Conservation (phyloP, 2,329 filamentous ascomycete genomes). For the Ceratocystis cubensis region DNA sequence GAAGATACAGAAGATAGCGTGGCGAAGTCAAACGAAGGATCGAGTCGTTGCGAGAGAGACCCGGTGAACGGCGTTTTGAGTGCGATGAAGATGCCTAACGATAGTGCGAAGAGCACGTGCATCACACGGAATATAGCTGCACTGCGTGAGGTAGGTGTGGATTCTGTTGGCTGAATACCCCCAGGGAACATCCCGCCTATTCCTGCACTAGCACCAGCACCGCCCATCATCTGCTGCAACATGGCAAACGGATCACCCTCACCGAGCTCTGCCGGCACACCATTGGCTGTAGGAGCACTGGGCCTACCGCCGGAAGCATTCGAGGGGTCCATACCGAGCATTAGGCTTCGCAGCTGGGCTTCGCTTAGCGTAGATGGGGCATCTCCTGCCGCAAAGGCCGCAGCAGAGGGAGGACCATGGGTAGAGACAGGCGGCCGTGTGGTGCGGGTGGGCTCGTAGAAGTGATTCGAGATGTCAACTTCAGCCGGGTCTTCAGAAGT, state of each 20-base stretch:
- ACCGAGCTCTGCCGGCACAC: conserved; percentile 21
- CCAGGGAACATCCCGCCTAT: conserved; percentile 33
- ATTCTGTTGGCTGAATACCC: conserved; percentile 30
- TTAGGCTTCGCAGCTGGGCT: conserved; percentile 51
- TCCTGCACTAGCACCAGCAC: conserved; percentile 27
- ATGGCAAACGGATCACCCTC: conserved; percentile 36
- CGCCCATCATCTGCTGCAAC: conserved; percentile 58
- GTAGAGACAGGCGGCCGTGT: conserved; percentile 24
- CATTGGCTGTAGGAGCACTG: background rate
- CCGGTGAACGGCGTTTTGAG: conserved; percentile 57
- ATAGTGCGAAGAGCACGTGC: conserved; percentile 59
- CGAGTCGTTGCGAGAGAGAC: conserved; percentile 45
- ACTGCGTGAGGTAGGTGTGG: conserved; percentile 26
- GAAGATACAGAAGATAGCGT: conserved; percentile 24
- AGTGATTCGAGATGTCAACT: conserved; percentile 66
- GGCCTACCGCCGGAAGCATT: conserved; percentile 24
- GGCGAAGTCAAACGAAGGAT: conserved; percentile 26
- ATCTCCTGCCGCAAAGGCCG: conserved; percentile 24
- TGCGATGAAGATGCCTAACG: conserved; percentile 58
- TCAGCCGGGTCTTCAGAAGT: conserved; percentile 53
- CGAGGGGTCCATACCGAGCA: conserved; percentile 43
- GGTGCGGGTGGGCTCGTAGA: conserved; percentile 40
- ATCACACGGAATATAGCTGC: conserved; percentile 55
- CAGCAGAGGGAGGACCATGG: conserved; percentile 26
- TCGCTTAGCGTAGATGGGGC: conserved; percentile 36